A percentile compares a stretch with the other conserved stretches of the same genome.
These are phyloP conservation scores for Hanseniaspora taiwanica DNA, from an alignment of 805 yeast genomes.

Conservation along the genomic window DNA sequence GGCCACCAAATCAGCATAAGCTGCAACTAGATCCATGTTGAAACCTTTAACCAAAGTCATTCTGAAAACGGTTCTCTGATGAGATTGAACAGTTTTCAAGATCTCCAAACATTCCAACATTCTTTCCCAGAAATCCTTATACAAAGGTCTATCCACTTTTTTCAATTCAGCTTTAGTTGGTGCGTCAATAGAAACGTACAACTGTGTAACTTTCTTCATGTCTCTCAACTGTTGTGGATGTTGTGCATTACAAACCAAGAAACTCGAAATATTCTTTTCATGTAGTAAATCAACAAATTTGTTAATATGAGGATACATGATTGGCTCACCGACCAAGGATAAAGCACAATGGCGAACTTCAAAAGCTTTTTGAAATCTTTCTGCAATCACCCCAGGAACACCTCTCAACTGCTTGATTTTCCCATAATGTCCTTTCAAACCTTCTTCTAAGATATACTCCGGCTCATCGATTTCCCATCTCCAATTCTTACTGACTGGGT, in stretches of 20 bases:
- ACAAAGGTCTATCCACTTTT: slow-evolving; percentile 77
- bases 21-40: slow-evolving; percentile 65
- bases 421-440: slow-evolving; percentile 76
- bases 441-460: slow-evolving; percentile 70
- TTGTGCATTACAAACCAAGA: slow-evolving; percentile 90
- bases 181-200: slow-evolving; percentile 89
- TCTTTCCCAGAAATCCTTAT: slow-evolving; percentile 88
- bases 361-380: slow-evolving; percentile 83
- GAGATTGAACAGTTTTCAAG: slow-evolving; percentile 53
- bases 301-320: slow-evolving; percentile 82
- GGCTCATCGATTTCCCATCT: slow-evolving; percentile 93
- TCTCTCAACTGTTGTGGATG: slow-evolving; percentile 74
- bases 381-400: slow-evolving; percentile 86
- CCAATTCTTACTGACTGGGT: slow-evolving; percentile 94
- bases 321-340: slow-evolving; percentile 89
- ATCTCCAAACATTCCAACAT: slow-evolving; percentile 70
- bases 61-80: slow-evolving; percentile 85
- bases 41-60: slow-evolving; percentile 86
- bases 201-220: slow-evolving; percentile 70
- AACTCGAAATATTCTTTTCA: slow-evolving; percentile 66
- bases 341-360: slow-evolving; percentile 83
- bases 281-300: slow-evolving; percentile 74
- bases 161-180: slow-evolving; percentile 72
- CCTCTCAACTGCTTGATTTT: slow-evolving; percentile 92
- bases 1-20: slow-evolving; percentile 79